Evolutionary conservation across 2,329 filamentous ascomycete species (phyloP).

Genomic region (Amylocarpus encephaloides): DNA sequence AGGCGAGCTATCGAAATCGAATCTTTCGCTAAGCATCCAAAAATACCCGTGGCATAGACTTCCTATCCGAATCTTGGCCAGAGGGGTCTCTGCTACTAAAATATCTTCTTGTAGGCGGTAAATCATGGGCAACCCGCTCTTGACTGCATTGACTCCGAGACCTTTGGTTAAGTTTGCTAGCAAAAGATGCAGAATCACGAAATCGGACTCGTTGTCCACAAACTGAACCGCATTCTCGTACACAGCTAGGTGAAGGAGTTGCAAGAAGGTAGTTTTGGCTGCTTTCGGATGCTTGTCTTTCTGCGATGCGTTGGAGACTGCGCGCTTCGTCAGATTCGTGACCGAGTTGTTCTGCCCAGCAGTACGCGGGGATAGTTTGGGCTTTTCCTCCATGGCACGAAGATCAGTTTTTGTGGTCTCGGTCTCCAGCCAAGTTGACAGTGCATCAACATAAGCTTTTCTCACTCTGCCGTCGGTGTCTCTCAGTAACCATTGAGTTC

Average conservation of each 20-base stretch:
- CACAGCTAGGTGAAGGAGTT: constrained; percentile 77
- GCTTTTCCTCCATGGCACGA: constrained; percentile 50
- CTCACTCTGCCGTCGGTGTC: constrained; percentile 74
- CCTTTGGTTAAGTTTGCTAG: constrained; percentile 67
- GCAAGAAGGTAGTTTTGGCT: constrained; percentile 54
- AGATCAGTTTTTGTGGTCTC: constrained; percentile 66
- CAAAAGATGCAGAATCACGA: constrained; percentile 70
- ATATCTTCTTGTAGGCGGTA: constrained; percentile 84
- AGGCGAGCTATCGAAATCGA: constrained; percentile 65
- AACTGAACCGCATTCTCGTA: constrained; percentile 80
- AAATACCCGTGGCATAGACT: constrained; percentile 87
- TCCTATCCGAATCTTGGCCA: constrained; percentile 71
- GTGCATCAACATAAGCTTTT: constrained; percentile 76
- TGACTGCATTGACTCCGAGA: constrained; percentile 75
- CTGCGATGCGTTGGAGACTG: constrained; percentile 60
- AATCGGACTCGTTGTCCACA: constrained; percentile 65
- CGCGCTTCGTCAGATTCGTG: constrained; percentile 42
- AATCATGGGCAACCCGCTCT: constrained; percentile 80
- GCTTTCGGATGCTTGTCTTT: constrained; percentile 27
- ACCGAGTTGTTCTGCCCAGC: constrained; percentile 24
- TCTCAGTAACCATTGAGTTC: constrained; percentile 86
- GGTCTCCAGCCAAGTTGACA: constrained; percentile 78
- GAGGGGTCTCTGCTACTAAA: constrained; percentile 54
- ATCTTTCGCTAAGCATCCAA: constrained; percentile 70
- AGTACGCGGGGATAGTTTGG: constrained; percentile 36